Conservation (phyloP, 2,329 filamentous ascomycete genomes). For the Botrytis hyacinthi region DNA sequence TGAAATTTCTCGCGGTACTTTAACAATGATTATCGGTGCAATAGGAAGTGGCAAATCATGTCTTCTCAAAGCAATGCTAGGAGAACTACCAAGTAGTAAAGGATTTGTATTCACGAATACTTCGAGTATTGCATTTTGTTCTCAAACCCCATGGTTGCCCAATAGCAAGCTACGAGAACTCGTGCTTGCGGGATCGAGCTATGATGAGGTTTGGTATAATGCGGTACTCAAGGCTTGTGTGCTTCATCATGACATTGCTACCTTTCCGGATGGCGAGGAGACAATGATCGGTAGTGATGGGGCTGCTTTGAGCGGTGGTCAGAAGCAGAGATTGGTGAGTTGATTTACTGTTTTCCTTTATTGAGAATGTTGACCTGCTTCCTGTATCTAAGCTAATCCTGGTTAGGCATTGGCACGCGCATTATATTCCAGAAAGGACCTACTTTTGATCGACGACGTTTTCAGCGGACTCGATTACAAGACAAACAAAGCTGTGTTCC, state of each 20-base stretch:
- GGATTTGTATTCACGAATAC: constrained; percentile 24
- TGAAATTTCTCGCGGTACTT: constrained; percentile 18
- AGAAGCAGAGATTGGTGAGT: constrained; percentile 32
- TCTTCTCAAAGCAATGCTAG: constrained; percentile 35
- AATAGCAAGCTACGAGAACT: constrained; percentile 44
- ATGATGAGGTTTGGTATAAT: constrained; percentile 35
- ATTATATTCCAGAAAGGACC: constrained; percentile 21
- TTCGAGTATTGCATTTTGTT: constrained; percentile 42
- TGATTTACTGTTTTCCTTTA: neutral
- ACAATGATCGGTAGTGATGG: constrained; percentile 37
- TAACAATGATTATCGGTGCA: constrained; percentile 36
- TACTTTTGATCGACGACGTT: constrained; percentile 30
- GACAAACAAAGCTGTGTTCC: constrained; percentile 26
- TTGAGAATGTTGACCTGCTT: neutral
- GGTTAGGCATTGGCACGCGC: constrained; percentile 30
- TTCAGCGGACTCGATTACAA: constrained; percentile 30
- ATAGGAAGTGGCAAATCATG: constrained; percentile 38
- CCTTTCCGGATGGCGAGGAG: constrained; percentile 34
- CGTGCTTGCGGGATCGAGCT: constrained; percentile 39
- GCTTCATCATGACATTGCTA: constrained; percentile 30
- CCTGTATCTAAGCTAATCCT: neutral
- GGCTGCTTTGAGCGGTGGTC: constrained; percentile 36
- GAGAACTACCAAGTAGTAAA: constrained; percentile 25
- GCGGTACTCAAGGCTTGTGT: constrained; percentile 32
- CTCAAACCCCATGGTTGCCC: constrained; percentile 46